These are phyloP conservation scores for Pezicula carpinea DNA, from an alignment of 2,329 filamentous ascomycete species.

Conservation along the genomic window DNA sequence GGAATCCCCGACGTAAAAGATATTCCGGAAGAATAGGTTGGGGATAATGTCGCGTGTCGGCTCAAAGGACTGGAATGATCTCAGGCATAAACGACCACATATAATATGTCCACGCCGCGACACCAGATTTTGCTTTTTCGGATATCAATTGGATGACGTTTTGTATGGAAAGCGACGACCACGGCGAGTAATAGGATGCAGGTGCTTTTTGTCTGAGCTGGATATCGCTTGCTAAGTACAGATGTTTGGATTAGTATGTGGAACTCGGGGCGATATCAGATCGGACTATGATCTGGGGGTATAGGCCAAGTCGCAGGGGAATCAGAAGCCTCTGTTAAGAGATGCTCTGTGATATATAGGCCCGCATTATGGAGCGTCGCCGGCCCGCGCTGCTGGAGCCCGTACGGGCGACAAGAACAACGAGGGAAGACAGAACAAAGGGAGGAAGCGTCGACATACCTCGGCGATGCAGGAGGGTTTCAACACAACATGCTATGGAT, in stretches of 20 bases:
- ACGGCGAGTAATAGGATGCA: not conserved
- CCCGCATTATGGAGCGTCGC: conserved; percentile 10
- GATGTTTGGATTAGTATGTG: not conserved
- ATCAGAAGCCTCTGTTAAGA: conserved; percentile 2
- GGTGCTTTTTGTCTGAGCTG: not conserved
- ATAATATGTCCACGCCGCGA: not conserved
- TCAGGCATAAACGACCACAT: conserved; percentile 4
- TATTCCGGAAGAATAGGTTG: conserved; percentile 9
- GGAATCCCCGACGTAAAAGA: conserved; percentile 15
- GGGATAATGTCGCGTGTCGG: conserved; percentile 12
- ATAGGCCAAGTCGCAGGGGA: not conserved
- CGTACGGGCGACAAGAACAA: not conserved
- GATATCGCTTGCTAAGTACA: not conserved
- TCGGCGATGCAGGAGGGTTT: conserved; percentile 7
- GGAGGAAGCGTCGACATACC: conserved; percentile 8
- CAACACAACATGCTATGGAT: conserved; percentile 10
- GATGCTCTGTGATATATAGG: conserved; percentile 10
- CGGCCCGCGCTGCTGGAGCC: not conserved
- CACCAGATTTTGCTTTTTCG: too few species aligned
- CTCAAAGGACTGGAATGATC: conserved; percentile 8
- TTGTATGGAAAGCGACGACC: not conserved
- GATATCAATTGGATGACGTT: too few species aligned
- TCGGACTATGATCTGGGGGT: conserved; percentile 8
- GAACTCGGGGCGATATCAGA: conserved; percentile 6
- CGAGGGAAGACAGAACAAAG: not conserved